Evolutionary conservation across 441 rosid genomes (phyloP).

Genomic region (Corymbia calophylla): DNA sequence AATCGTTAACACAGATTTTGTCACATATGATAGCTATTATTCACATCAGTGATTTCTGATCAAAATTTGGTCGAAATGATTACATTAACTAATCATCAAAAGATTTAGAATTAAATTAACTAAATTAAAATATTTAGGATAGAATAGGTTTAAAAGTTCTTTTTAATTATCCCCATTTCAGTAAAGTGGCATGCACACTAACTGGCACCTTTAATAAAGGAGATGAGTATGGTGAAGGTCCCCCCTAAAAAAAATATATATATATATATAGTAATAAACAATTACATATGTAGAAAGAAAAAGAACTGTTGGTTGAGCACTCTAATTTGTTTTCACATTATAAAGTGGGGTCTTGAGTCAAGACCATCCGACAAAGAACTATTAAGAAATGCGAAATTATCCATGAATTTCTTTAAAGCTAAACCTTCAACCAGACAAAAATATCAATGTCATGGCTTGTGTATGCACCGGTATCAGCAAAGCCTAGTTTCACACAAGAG

Average conservation of each 20-base stretch:
- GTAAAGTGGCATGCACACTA: background rate
- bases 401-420: background rate
- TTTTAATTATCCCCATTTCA: background rate
- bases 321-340: background rate
- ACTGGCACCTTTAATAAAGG: background rate
- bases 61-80: background rate
- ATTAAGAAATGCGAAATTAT: background rate
- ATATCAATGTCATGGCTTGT: background rate
- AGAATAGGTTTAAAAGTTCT: background rate
- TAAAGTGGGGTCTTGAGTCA: background rate
- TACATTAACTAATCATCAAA: background rate
- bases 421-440: background rate
- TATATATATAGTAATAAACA: background rate
- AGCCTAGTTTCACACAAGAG: background rate
- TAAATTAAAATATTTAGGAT: background rate
- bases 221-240: background rate
- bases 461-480: background rate
- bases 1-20: background rate
- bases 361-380: background rate
- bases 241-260: background rate
- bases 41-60: background rate
- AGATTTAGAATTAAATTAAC: background rate
- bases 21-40: accelerated
- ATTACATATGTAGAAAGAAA: background rate
- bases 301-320: background rate